These are phyloP conservation scores for Ceratocystis cacaofunesta DNA, from an alignment of 2,329 filamentous ascomycete species.

Conservation along the genomic window DNA sequence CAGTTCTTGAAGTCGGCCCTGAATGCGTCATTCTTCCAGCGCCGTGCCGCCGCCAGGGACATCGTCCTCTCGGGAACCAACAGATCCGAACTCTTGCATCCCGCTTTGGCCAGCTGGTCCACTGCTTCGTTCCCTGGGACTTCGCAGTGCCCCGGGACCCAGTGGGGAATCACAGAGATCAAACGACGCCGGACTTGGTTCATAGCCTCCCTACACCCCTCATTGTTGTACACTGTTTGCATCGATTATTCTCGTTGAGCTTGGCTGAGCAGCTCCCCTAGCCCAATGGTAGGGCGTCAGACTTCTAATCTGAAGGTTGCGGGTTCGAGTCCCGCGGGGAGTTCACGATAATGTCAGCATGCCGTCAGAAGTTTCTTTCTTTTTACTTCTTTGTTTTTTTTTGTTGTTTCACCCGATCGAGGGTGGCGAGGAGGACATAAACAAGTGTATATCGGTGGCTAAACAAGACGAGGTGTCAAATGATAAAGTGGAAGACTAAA, in stretches of 20 bases:
- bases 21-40: no score
- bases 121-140: no score
- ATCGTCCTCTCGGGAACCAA: no score
- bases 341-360: neutral
- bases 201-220: neutral
- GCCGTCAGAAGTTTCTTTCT: neutral
- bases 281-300: slow-evolving; percentile 17
- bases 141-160: no score
- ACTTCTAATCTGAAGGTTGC: slow-evolving; percentile 18
- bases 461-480: neutral
- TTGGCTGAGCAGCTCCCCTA: slow-evolving; percentile 9
- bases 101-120: no score
- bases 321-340: slow-evolving; percentile 17
- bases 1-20: no score
- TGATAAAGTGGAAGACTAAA: neutral
- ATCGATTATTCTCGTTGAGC: neutral
- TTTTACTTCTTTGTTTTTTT: neutral
- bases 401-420: neutral
- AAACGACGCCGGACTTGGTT: no score
- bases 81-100: no score
- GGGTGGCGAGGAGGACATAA: neutral
- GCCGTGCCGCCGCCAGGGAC: no score
- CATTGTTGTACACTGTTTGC: neutral
- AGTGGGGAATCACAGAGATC: no score
- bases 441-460: no score